Conservation (phyloP, 2,329 filamentous ascomycete genomes). For the Diaporthe vaccinii region DNA sequence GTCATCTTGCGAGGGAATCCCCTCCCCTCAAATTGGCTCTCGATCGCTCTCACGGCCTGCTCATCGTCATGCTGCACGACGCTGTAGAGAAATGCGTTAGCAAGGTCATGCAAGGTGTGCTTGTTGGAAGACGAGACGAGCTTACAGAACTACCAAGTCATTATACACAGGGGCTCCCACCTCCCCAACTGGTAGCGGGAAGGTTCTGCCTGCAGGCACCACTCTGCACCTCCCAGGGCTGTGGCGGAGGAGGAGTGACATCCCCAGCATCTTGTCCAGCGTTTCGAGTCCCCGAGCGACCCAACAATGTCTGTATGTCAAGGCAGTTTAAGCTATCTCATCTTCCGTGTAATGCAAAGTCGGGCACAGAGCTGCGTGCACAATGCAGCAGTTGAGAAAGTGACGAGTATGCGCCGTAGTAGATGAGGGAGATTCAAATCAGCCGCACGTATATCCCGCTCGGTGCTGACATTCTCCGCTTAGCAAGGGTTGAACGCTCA, state of each 20-base stretch:
- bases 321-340: neutral
- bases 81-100: neutral
- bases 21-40: neutral
- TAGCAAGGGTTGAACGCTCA: neutral
- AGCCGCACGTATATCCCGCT: neutral
- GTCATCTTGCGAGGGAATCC: neutral
- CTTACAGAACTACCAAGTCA: neutral
- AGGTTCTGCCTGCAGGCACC: neutral
- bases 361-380: too few species aligned
- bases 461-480: neutral
- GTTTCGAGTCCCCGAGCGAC: neutral
- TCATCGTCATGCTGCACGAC: neutral
- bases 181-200: neutral
- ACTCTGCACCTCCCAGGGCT: neutral
- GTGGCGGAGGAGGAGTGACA: slow-evolving; percentile 1
- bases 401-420: neutral
- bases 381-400: neutral
- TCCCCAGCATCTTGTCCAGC: neutral
- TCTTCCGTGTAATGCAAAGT: too few species aligned
- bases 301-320: neutral
- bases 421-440: neutral
- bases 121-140: neutral
- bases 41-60: neutral
- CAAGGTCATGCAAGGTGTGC: neutral
- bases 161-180: neutral